Evolutionary conservation across 202 grass and related monocot species (phyloP).

Genomic region (Zoysia matrella): DNA sequence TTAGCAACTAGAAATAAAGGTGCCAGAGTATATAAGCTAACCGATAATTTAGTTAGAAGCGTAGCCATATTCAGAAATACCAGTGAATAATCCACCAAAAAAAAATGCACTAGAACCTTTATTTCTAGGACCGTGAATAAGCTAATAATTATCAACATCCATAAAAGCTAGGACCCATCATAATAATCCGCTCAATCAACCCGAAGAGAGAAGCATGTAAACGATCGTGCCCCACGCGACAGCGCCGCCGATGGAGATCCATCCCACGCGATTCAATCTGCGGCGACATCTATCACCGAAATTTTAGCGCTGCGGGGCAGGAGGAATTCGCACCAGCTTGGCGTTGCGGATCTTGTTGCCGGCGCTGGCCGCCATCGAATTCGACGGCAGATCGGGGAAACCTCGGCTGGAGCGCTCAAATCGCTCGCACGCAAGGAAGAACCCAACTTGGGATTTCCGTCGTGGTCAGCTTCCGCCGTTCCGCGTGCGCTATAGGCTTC

Average conservation of each 20-base stretch:
- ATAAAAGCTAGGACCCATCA: conserved; percentile 21
- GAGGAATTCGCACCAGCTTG: conserved; percentile 65
- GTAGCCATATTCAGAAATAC: background rate
- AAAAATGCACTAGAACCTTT: background rate
- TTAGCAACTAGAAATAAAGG: background rate
- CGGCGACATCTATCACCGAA: conserved; percentile 39
- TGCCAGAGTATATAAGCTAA: background rate
- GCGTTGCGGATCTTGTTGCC: conserved; percentile 82
- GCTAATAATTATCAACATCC: background rate
- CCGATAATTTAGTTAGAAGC: background rate
- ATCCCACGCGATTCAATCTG: conserved; percentile 18
- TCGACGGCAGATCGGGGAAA: conserved; percentile 18
- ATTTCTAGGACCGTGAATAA: no score
- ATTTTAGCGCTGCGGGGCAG: background rate
- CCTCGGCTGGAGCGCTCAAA: background rate
- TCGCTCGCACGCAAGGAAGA: conserved; percentile 34
- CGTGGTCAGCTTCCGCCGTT: conserved; percentile 39
- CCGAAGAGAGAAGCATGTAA: background rate
- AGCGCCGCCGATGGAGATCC: conserved; percentile 39
- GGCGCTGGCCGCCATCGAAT: conserved; percentile 53
- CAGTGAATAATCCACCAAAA: background rate
- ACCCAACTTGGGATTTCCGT: conserved; percentile 47
- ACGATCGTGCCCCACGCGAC: conserved; percentile 1
- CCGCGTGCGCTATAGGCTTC: conserved; percentile 37
- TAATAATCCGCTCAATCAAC: background rate